Conservation (phyloP, 139 green algal species). For the Gonium pectorale region DNA sequence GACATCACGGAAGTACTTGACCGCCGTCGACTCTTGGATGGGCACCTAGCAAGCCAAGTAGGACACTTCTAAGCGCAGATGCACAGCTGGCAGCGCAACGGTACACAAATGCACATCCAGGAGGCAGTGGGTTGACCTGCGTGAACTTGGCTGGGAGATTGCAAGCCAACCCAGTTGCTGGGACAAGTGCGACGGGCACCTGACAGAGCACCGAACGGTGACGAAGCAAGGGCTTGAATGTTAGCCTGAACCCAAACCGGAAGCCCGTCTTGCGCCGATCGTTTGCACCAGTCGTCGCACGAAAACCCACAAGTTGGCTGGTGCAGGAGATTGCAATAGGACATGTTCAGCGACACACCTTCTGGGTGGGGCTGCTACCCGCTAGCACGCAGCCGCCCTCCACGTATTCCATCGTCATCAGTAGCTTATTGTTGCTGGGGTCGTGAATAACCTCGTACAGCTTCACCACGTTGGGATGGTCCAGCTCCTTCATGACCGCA, state of each 20-base stretch:
- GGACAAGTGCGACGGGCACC: too few relatives aligned
- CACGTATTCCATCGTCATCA: conserved; percentile 89
- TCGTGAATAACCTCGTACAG: conserved; percentile 75
- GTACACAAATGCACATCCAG: too few relatives aligned
- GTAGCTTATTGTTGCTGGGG: conserved; percentile 68
- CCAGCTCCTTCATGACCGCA: conserved; percentile 63
- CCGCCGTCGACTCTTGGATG: conserved; percentile 3
- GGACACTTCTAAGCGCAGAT: neutral
- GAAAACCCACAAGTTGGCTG: too few relatives aligned
- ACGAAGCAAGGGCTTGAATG: too few relatives aligned
- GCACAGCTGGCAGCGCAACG: neutral
- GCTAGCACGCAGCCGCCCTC: conserved; percentile 70
- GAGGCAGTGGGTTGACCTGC: too few relatives aligned
- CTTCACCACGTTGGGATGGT: conserved; percentile 61
- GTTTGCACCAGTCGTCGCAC: too few relatives aligned
- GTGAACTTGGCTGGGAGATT: too few relatives aligned
- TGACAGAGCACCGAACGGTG: too few relatives aligned
- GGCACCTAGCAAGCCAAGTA: conserved; percentile 8
- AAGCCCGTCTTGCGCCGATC: too few relatives aligned
- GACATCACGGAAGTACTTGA: conserved; percentile 51
- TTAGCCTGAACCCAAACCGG: too few relatives aligned
- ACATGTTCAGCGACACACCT: conserved; percentile 2
- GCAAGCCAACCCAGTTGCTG: too few relatives aligned
- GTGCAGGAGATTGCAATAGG: too few relatives aligned
- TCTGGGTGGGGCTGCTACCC: conserved; percentile 35